Evolutionary conservation across 2,329 filamentous ascomycete species (phyloP), one percentile per base, ranked within the genome.

Genomic region (Cercospora zeae-maydis): DNA sequence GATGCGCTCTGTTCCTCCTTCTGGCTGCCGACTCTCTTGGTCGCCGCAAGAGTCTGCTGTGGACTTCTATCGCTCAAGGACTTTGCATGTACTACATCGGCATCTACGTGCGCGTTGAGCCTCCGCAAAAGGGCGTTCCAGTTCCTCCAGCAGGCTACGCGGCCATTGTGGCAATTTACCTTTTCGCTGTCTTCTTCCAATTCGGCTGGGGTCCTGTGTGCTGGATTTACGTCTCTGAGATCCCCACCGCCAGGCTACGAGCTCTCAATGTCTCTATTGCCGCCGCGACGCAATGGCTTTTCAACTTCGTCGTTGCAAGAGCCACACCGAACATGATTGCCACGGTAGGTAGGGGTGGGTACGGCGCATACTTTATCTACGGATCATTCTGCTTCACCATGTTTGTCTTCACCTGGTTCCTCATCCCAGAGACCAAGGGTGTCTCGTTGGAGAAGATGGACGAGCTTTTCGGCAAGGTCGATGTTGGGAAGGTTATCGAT

Each of bases 1-100:
- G 85, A 39, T 89, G 86, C 71, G 80, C 82, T 4, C 72, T 81
- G 58, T 91, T 91, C 79, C 80, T 91, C 27, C 72, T 88, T 67
- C 91, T 93, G 81, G 82, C 92, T 3, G 89, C 68, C 63, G 89
- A 91, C 73, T 87, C 86, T 1, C 83, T 91, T 1, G 89, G 89
- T 21, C 83, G 89, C 60, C 91, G 91, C 75, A 76, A 78, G 27
- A 76, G 80, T 7, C 75, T 84, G 3, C 37, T 75, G 45, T 73
- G 70, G 71, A 73, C 61, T 79, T 87, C 73, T 67, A 39, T 73
- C 80, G 7, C 64, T 80, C 81, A 83, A 77, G 86, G 81, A 8
- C 66, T 82, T 14, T 81, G 83, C 66, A 88, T 91, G 85, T 84
- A 86, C 74, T 86, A 90, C 72, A 85, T 91, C 63, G 88, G 87